phyloP scores from a whole-genome alignment of 495 filamentous ascomycete species.

The Friedmanniomyces simplex region DNA sequence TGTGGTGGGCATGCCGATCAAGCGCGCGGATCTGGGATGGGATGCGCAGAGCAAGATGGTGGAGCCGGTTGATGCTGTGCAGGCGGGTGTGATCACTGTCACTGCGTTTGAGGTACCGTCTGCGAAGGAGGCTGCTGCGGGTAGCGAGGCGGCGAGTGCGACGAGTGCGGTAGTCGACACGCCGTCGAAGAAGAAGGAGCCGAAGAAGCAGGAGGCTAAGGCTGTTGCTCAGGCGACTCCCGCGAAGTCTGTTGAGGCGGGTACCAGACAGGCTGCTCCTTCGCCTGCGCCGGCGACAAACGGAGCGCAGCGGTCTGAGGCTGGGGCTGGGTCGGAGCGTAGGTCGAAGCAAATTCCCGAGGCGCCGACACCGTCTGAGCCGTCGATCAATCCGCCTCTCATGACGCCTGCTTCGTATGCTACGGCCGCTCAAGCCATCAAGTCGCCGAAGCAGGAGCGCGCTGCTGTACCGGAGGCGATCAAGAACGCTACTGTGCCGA shows the following conservation, averaged over 20 bases:
- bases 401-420: conserved; percentile 18
- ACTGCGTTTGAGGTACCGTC: conserved; percentile 36
- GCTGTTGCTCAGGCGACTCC: conserved; percentile 28
- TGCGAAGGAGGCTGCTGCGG: neutral
- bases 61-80: conserved; percentile 59
- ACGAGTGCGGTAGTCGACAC: conserved; percentile 25
- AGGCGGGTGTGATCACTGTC: conserved; percentile 49
- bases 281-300: conserved; percentile 32
- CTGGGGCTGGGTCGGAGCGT: conserved; percentile 28
- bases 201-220: conserved; percentile 24
- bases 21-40: conserved; percentile 83
- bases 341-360: conserved; percentile 45
- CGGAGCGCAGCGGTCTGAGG: conserved; percentile 12
- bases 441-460: conserved; percentile 5
- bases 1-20: conserved; percentile 74
- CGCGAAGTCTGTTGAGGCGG: conserved; percentile 25
- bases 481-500: neutral
- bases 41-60: conserved; percentile 74
- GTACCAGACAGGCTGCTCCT: conserved; percentile 35
- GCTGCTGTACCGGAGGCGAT: neutral
- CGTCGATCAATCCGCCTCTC: conserved; percentile 10
- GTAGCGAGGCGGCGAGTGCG: conserved; percentile 23
- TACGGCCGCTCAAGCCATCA: conserved; percentile 3
- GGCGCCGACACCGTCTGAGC: conserved; percentile 31
- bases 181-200: conserved; percentile 36